phyloP scores from a whole-genome alignment of 2,329 filamentous ascomycete genomes.

The Periglandula ipomoeae region DNA sequence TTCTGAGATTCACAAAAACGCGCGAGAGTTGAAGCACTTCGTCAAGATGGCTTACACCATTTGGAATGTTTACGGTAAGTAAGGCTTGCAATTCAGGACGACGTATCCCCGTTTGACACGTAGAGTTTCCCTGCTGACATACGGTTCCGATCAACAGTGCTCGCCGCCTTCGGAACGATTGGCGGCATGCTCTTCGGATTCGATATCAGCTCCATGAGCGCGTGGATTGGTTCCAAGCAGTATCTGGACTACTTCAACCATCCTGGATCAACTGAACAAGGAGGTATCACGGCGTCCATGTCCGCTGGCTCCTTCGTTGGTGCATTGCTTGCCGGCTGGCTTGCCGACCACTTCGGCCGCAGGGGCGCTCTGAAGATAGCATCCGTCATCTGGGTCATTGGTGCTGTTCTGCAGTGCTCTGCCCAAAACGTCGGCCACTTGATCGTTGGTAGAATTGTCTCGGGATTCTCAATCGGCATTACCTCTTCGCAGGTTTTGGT shows the following conservation, averaged over 20 bases:
- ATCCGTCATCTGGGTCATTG: constrained; percentile 42
- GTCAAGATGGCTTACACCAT: constrained; percentile 23
- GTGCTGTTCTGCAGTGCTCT: constrained; percentile 50
- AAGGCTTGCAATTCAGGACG: too few species aligned
- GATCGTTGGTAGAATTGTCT: constrained; percentile 48
- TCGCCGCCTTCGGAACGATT: constrained; percentile 31
- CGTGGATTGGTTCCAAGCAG: constrained; percentile 37
- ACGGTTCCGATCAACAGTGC: constrained; percentile 13
- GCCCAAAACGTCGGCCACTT: constrained; percentile 47
- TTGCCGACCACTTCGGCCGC: constrained; percentile 37
- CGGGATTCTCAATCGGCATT: constrained; percentile 57
- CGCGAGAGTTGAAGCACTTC: too few species aligned
- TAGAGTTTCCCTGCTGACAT: too few species aligned
- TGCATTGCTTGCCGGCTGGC: constrained; percentile 32
- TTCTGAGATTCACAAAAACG: too few species aligned
- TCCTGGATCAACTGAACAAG: constrained; percentile 34
- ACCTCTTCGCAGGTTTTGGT: constrained; percentile 37
- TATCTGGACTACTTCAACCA: constrained; percentile 45
- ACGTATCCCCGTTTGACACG: too few species aligned
- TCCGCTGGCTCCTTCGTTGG: constrained; percentile 40
- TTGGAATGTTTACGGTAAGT: constrained; percentile 28
- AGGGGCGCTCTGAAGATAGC: constrained; percentile 35
- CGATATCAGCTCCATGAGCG: constrained; percentile 49
- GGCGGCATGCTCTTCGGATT: constrained; percentile 42
- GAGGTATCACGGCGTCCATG: constrained; percentile 40